Conservation (phyloP, 257 asterid genomes). For the Salvia splendens region DNA sequence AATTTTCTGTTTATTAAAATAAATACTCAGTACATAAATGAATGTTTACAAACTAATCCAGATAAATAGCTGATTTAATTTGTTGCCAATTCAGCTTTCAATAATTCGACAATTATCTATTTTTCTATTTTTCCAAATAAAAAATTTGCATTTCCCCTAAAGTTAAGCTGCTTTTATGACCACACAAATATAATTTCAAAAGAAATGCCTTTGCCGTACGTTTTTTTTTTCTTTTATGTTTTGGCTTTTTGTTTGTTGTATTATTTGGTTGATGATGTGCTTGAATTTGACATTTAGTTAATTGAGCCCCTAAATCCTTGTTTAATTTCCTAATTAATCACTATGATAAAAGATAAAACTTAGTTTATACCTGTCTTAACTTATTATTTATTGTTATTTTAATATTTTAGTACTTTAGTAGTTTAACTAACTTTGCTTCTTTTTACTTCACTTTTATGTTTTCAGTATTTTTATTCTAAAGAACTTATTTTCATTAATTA, state of each 20-base stretch:
- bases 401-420: too few relatives aligned
- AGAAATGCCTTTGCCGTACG: constrained; percentile 29
- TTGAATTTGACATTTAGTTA: constrained; percentile 29
- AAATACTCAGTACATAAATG: too few relatives aligned
- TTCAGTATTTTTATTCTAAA: too few relatives aligned
- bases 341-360: too few relatives aligned
- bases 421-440: too few relatives aligned
- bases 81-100: constrained; percentile 35
- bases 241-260: constrained; percentile 21
- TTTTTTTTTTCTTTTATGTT: constrained; percentile 7
- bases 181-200: constrained; percentile 20
- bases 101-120: neutral
- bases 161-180: constrained; percentile 6
- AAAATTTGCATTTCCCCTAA: neutral
- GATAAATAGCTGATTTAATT: too few relatives aligned
- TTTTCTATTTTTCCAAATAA: neutral
- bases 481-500: too few relatives aligned
- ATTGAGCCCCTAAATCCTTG: constrained; percentile 2
- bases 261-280: constrained; percentile 22
- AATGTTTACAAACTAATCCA: too few relatives aligned
- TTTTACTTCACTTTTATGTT: too few relatives aligned
- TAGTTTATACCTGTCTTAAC: too few relatives aligned
- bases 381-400: too few relatives aligned
- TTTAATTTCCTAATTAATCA: neutral
- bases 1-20: too few relatives aligned